Evolutionary conservation across 495 filamentous ascomycete species (phyloP), one percentile per base, ranked within the genome.

Genomic region (Usnea hakonensis): DNA sequence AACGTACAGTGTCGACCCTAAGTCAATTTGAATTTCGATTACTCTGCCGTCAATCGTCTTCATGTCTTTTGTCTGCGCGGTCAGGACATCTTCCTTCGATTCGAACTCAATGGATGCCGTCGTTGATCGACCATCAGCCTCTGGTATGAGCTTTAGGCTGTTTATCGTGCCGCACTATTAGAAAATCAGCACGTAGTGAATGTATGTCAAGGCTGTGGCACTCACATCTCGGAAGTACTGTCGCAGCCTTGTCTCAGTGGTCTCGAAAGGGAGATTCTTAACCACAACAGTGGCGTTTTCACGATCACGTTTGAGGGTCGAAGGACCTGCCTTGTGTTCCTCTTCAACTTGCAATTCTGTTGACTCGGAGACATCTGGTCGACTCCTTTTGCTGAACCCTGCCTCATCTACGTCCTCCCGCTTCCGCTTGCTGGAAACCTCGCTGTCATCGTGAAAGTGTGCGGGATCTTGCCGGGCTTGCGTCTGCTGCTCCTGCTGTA

Each of bases 221-320:
- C 79, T 77, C 69, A 84, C 82, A 71, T 92, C 90, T 69, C 87
- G 83, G 74, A 98, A 97, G 70, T 93, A 98, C 73, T 94, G 86
- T 43, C 88, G 85, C 16, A 97, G 74, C 64, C 84, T 85, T 35
- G 81, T 84, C 69, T 90, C 83, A 3, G 85, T 87, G 5, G 84
- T 84, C 35, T 84, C 79, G 2, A 65, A 62, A 8, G 94, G 91
- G 33, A 98, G 71, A 65, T 90, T 86, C 41, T 82, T 84, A 32
- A 95, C 85, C 52, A 94, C 83, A 33, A 96, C 82, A 0, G 90
- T 90, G 4, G 90, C 87, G 71, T 96, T 86, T 67, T 98, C 94
- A 43, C 94, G 85, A 71, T 97, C 91, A 36, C 94, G 86, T 67
- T 87, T 90, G 28, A 81, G 75, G 9, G 72, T 72, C 1, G 74